These are phyloP conservation scores for Talaromyces sp. DNA, from an alignment of 2,329 filamentous ascomycete species.

Conservation along the genomic window DNA sequence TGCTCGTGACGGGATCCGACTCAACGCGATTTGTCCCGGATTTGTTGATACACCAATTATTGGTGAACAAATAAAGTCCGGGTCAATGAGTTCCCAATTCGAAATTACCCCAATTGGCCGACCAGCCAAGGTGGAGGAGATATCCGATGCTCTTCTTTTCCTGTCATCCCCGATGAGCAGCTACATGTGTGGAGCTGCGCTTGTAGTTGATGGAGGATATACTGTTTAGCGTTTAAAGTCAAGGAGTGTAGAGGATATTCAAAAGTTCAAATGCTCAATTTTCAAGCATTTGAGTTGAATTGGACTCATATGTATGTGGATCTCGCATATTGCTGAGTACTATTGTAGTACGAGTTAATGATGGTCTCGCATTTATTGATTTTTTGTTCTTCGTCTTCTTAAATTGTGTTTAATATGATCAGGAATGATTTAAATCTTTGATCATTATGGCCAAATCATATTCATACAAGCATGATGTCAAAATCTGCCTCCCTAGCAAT, in stretches of 20 bases:
- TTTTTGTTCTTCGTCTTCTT: too few species aligned
- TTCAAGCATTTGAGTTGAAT: too few species aligned
- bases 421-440: too few species aligned
- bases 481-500: constrained; percentile 37
- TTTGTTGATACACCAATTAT: constrained; percentile 31
- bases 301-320: too few species aligned
- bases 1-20: constrained; percentile 55
- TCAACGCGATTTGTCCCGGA: constrained; percentile 63
- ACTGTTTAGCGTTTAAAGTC: constrained; percentile 20
- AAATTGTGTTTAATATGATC: too few species aligned
- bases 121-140: constrained; percentile 54
- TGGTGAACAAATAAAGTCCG: constrained; percentile 13
- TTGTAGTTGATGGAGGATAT: constrained; percentile 34
- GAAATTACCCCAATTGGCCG: constrained; percentile 53
- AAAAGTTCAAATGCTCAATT: too few species aligned
- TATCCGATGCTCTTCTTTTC: constrained; percentile 56
- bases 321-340: too few species aligned
- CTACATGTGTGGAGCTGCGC: constrained; percentile 45
- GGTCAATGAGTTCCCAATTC: constrained; percentile 39
- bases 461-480: constrained; percentile 36
- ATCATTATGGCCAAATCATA: too few species aligned
- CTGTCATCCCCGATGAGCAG: constrained; percentile 46
- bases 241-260: too few species aligned
- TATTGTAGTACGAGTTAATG: too few species aligned
- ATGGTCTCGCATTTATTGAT: too few species aligned